Base-by-base conservation (phyloP, 2,329 filamentous ascomycete genomes). In the Clonostachys rosea region DNA sequence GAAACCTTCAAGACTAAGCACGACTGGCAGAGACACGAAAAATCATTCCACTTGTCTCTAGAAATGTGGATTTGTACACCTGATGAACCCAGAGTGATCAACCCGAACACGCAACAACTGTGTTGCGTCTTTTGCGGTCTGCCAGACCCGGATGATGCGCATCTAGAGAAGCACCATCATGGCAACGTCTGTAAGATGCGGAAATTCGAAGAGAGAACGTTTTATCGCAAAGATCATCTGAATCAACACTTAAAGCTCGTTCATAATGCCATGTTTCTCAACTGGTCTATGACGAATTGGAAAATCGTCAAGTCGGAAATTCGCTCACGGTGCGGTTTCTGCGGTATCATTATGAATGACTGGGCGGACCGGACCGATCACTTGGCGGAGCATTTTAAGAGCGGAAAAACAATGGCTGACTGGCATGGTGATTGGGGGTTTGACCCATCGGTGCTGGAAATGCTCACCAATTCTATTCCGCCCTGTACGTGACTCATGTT, bases 341-440 rank as follows among this genome's bases (percentile, higher is more conserved):
- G 82, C 56, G 78, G 78, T 43, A 73, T 78, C 48, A 68, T 81
- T 12, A 76, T 84, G 69, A 76, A 80, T 55, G 81, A 75, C 40
- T 86, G 82, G 82, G 73, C 72, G 9, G 69, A 75, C 47, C 71
- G 82, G 58, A 70, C 78, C 14, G 81, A 85, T 55, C 82, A 86
- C 57, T 65, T 85, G 37, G 81, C 82, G 14, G 79, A 84, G 52
- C 82, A 85, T 62, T 86, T 84, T 69, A 84, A 83, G 64, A 77
- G 73, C 20, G 81, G 82, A 66, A 78, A 76, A 52, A 79, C 77
- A 56, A 86, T 86, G 81, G 78, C 76, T 52, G 79, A 84, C 62
- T 86, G 82, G 82, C 81, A 83, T 70, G 82, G 82, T 68, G 81
- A 83, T 63, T 84, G 81, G 81, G 82, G 82, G 70, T 84, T 86